These are phyloP conservation scores for Tolypocladium ophioglossoides DNA, from an alignment of 2,329 filamentous ascomycete species.

Conservation along the genomic window DNA sequence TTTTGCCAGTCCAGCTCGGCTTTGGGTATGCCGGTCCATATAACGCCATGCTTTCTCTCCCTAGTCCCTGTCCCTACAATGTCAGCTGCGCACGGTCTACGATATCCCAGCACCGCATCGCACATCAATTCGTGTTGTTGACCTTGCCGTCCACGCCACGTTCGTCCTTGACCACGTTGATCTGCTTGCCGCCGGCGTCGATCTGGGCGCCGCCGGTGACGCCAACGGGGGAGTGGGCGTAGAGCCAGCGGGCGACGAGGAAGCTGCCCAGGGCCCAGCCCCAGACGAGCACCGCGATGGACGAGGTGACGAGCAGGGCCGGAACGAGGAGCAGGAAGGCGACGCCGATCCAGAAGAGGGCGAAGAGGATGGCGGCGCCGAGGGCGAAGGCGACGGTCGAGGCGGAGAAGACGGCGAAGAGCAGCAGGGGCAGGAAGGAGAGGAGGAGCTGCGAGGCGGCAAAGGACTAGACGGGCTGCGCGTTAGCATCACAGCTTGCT, in stretches of 20 bases:
- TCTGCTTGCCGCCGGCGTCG: slow-evolving; percentile 9
- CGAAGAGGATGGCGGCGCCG: slow-evolving; percentile 51
- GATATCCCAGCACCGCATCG: neutral
- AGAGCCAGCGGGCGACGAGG: slow-evolving; percentile 35
- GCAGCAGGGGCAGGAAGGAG: slow-evolving; percentile 53
- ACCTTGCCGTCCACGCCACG: slow-evolving; percentile 10
- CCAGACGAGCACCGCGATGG: slow-evolving; percentile 54
- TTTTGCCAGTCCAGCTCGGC: neutral
- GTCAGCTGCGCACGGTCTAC: neutral
- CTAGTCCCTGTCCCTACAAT: neutral
- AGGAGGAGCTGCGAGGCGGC: slow-evolving; percentile 53
- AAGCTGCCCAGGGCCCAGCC: slow-evolving; percentile 55
- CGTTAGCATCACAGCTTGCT: neutral
- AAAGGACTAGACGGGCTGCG: slow-evolving; percentile 44
- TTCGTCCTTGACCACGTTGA: slow-evolving; percentile 11
- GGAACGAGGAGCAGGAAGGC: slow-evolving; percentile 60
- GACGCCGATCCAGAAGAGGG: slow-evolving; percentile 56
- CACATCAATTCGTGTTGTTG: neutral
- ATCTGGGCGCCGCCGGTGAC: slow-evolving; percentile 10
- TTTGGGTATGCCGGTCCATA: neutral
- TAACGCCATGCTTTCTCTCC: neutral
- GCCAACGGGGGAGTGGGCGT: slow-evolving; percentile 20
- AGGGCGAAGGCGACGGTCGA: slow-evolving; percentile 53
- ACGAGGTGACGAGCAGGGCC: slow-evolving; percentile 54
- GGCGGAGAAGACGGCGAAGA: slow-evolving; percentile 58